Conservation (phyloP, 768 basidiomycete genomes). For the Suillus sp. region DNA sequence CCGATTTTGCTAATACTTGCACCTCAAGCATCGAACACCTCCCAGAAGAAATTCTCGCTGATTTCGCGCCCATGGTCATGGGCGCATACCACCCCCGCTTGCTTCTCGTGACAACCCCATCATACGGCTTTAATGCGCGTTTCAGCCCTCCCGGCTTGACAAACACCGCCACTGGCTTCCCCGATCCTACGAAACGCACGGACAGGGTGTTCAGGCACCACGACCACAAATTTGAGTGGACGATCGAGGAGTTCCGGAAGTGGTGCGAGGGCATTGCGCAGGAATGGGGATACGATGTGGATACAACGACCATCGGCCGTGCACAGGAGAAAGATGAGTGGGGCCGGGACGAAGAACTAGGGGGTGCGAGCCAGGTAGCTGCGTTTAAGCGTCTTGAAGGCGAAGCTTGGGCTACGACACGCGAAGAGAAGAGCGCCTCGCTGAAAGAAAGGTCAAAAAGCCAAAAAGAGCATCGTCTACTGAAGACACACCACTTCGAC, state of each 20-base stretch:
- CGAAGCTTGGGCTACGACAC: slow-evolving; percentile 25
- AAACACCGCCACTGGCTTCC: slow-evolving; percentile 48
- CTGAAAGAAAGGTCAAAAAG: slow-evolving; percentile 15
- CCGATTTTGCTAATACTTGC: slow-evolving; percentile 4
- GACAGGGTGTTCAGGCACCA: slow-evolving; percentile 73
- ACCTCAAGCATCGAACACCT: slow-evolving; percentile 76
- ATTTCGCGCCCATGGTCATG: slow-evolving; percentile 71
- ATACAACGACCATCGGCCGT: slow-evolving; percentile 59
- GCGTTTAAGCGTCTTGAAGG: slow-evolving; percentile 55
- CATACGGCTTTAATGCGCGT: slow-evolving; percentile 78
- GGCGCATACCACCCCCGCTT: slow-evolving; percentile 76
- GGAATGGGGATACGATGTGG: slow-evolving; percentile 75
- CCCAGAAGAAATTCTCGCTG: slow-evolving; percentile 53
- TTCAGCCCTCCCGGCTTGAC: slow-evolving; percentile 60
- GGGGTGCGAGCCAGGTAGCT: slow-evolving; percentile 70
- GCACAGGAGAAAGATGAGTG: slow-evolving; percentile 65
- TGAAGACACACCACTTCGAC: slow-evolving; percentile 50
- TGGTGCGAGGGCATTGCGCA: slow-evolving; percentile 61
- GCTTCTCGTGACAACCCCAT: slow-evolving; percentile 83
- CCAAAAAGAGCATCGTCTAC: slow-evolving; percentile 43
- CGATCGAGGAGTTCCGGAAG: slow-evolving; percentile 63
- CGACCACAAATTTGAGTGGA: slow-evolving; percentile 94
- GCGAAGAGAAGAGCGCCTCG: slow-evolving; percentile 33
- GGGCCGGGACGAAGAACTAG: slow-evolving; percentile 65
- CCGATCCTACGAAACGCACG: slow-evolving; percentile 78